Conservation (phyloP, 1,284 basidiomycete species). For the Acaromyces ingoldii region DNA sequence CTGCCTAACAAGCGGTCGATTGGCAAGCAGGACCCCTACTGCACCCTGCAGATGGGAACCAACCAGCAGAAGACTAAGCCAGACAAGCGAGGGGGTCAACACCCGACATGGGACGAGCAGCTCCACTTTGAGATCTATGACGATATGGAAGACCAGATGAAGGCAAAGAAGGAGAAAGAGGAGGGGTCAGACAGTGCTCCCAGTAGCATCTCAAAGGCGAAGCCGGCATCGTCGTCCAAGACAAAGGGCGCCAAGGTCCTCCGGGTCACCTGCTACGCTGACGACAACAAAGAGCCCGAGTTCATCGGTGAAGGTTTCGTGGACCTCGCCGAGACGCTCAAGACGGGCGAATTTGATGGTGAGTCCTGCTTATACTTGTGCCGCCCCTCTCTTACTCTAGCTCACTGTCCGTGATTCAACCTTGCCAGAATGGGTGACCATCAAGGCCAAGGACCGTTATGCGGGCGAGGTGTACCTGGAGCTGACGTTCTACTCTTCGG, state of each 20-base stretch:
- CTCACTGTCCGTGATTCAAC: constrained; percentile 1
- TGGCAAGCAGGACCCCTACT: constrained; percentile 94
- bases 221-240: constrained; percentile 53
- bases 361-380: constrained; percentile 45
- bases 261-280: constrained; percentile 82
- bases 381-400: neutral
- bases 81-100: constrained; percentile 92
- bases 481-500: constrained; percentile 46
- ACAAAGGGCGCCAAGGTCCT: constrained; percentile 70
- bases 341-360: constrained; percentile 95
- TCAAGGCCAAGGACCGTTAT: constrained; percentile 44
- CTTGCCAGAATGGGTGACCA: constrained; percentile 77
- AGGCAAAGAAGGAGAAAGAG: constrained; percentile 48
- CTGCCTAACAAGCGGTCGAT: constrained; percentile 48
- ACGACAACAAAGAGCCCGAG: constrained; percentile 90
- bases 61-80: constrained; percentile 63
- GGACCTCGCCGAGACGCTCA: constrained; percentile 81
- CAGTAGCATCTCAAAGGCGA: constrained; percentile 7
- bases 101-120: constrained; percentile 98
- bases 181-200: constrained; percentile 18
- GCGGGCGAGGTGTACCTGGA: constrained; percentile 50
- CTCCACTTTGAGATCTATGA: constrained; percentile 86
- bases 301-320: constrained; percentile 87
- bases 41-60: constrained; percentile 66
- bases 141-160: constrained; percentile 63